phyloP scores from a whole-genome alignment of 2,329 filamentous ascomycete species.

The Ascochyta viciae-villosae region DNA sequence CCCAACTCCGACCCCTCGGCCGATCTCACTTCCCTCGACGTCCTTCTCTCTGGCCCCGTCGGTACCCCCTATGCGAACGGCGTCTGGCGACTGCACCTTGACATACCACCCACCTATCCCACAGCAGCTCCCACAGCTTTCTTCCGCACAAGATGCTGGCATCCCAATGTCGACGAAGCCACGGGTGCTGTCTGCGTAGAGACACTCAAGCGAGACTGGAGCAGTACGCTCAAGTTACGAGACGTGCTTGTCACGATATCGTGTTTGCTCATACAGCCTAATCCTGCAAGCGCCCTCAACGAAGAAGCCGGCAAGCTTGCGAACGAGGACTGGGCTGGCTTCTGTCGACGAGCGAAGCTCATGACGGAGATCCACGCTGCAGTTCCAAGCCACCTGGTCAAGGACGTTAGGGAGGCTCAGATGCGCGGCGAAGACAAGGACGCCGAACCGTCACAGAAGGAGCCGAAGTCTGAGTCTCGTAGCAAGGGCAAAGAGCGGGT shows the following conservation, averaged over 20 bases:
- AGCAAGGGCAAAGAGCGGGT: constrained; percentile 35
- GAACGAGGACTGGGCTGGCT: constrained; percentile 63
- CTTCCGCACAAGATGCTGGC: constrained; percentile 68
- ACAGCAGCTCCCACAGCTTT: constrained; percentile 62
- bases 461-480: constrained; percentile 24
- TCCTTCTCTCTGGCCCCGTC: constrained; percentile 65
- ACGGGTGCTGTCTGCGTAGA: constrained; percentile 69
- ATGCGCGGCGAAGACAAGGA: constrained; percentile 59
- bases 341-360: constrained; percentile 63
- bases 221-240: constrained; percentile 62
- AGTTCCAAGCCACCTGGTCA: constrained; percentile 55
- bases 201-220: constrained; percentile 70
- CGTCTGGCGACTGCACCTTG: constrained; percentile 66
- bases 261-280: constrained; percentile 69
- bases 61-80: constrained; percentile 67
- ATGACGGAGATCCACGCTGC: constrained; percentile 69
- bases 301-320: constrained; percentile 65
- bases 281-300: constrained; percentile 69
- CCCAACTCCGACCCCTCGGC: constrained; percentile 51
- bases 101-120: constrained; percentile 66
- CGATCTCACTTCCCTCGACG: constrained; percentile 64
- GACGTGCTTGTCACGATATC: constrained; percentile 67
- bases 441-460: constrained; percentile 16
- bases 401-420: constrained; percentile 61
- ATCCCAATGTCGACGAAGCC: constrained; percentile 69